Conservation (phyloP, 2,329 filamentous ascomycete genomes). For the Apiospora rasikravindrae region DNA sequence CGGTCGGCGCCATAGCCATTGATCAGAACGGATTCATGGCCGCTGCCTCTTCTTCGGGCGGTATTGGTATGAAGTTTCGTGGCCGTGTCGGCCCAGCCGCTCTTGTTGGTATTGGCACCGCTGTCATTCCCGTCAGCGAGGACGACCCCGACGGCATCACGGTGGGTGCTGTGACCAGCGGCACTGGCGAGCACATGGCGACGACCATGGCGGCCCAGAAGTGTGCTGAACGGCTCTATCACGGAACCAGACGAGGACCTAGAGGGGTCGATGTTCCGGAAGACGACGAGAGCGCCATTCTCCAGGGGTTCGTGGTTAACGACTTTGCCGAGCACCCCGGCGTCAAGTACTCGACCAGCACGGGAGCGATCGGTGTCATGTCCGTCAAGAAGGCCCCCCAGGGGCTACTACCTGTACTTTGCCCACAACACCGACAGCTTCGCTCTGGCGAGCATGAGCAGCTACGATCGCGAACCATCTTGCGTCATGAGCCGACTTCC, state of each 20-base stretch:
- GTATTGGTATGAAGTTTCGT: constrained; percentile 97
- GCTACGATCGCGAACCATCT: constrained; percentile 72
- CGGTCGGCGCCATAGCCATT: constrained; percentile 93
- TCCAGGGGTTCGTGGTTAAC: constrained; percentile 78
- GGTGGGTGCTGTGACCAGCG: constrained; percentile 88
- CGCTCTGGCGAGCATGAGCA: constrained; percentile 88
- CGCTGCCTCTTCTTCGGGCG: constrained; percentile 93
- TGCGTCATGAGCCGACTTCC: constrained; percentile 86
- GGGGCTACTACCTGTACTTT: constrained; percentile 86
- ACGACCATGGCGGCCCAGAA: constrained; percentile 89
- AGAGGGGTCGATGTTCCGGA: constrained; percentile 68
- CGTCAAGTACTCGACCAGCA: constrained; percentile 77
- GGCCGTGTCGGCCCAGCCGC: constrained; percentile 92
- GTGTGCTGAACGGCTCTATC: constrained; percentile 85
- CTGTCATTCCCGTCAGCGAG: constrained; percentile 78
- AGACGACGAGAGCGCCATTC: constrained; percentile 75
- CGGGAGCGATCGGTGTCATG: constrained; percentile 90
- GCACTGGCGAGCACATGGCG: constrained; percentile 97
- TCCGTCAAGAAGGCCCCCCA: constrained; percentile 80
- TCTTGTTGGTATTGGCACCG: constrained; percentile 87
- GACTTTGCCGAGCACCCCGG: constrained; percentile 95
- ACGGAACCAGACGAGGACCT: constrained; percentile 63
- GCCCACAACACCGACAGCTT: constrained; percentile 93
- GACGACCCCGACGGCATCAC: constrained; percentile 71
- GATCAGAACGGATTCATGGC: constrained; percentile 87